Evolutionary conservation across 192 early-diverging fungal genomes (phyloP).

Genomic region (Coemansia sp.): DNA sequence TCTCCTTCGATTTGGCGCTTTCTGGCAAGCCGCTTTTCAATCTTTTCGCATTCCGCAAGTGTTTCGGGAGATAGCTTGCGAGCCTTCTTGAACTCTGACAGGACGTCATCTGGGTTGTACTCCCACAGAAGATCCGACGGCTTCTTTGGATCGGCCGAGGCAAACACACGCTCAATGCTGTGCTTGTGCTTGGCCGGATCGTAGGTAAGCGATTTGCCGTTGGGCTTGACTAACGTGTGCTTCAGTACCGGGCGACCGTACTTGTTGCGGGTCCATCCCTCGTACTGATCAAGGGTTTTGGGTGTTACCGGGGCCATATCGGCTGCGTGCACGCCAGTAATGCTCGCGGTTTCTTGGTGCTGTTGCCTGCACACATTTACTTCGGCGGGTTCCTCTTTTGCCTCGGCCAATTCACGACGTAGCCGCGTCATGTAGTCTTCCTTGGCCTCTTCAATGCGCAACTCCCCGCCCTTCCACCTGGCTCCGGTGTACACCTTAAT

Average conservation of each 20-base stretch:
- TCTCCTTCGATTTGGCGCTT: slow-evolving; percentile 1
- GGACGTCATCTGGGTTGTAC: slow-evolving; percentile 18
- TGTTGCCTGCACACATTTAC: slow-evolving; percentile 27
- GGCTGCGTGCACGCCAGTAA: slow-evolving; percentile 51
- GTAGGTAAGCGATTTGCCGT: slow-evolving; percentile 60
- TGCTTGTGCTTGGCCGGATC: slow-evolving; percentile 70
- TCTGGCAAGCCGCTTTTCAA: slow-evolving; percentile 3
- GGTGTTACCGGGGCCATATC: slow-evolving; percentile 73
- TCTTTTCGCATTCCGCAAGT: slow-evolving; percentile 5
- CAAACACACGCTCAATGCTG: slow-evolving; percentile 57
- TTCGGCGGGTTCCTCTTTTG: neutral
- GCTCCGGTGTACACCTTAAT: slow-evolving; percentile 68
- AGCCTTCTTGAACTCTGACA: slow-evolving; percentile 23
- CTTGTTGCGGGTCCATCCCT: slow-evolving; percentile 66
- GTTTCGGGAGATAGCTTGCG: slow-evolving; percentile 14
- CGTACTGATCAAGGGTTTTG: slow-evolving; percentile 60
- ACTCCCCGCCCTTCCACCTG: slow-evolving; percentile 80
- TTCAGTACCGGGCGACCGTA: slow-evolving; percentile 74
- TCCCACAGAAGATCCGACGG: slow-evolving; percentile 38
- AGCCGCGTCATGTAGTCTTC: slow-evolving; percentile 58
- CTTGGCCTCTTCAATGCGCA: slow-evolving; percentile 82
- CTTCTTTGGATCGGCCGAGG: slow-evolving; percentile 12
- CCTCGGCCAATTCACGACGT: slow-evolving; percentile 51
- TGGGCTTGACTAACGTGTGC: slow-evolving; percentile 57
- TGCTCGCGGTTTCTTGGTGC: neutral